These are phyloP conservation scores for Colletotrichum falcatum DNA, from an alignment of 2,329 filamentous ascomycete genomes.

Conservation along the genomic window DNA sequence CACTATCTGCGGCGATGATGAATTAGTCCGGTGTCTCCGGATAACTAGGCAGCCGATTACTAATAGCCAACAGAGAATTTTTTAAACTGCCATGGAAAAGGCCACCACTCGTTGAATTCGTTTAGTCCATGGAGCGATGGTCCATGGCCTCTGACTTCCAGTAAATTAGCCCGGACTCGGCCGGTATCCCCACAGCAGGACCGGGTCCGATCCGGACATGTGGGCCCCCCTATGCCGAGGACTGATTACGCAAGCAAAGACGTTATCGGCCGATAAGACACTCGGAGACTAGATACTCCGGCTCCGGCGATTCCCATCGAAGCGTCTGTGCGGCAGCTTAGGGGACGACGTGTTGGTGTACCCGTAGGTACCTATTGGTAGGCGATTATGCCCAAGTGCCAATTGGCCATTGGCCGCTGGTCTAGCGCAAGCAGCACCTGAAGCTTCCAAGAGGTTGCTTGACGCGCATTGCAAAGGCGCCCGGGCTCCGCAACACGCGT, in stretches of 20 bases:
- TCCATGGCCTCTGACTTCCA: background rate
- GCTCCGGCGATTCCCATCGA: background rate
- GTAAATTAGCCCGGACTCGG: background rate
- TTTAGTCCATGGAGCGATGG: background rate
- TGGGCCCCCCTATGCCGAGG: background rate
- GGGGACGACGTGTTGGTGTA: background rate
- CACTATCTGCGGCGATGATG: background rate
- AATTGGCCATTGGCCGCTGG: slow-evolving; percentile 22
- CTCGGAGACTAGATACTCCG: background rate
- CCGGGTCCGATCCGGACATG: background rate
- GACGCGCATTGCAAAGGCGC: slow-evolving; percentile 34
- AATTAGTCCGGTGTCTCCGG: background rate
- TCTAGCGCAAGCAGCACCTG: slow-evolving; percentile 28
- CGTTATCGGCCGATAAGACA: background rate
- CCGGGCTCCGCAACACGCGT: slow-evolving; percentile 38
- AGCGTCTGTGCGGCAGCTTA: slow-evolving; percentile 9
- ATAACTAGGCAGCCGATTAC: too few species aligned
- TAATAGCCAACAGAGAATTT: too few species aligned
- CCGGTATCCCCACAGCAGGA: background rate
- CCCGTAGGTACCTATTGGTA: too few species aligned
- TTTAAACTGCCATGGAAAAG: too few species aligned
- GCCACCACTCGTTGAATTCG: too few species aligned
- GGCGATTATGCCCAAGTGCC: background rate
- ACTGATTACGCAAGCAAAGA: background rate
- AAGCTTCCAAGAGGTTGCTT: slow-evolving; percentile 12